Evolutionary conservation across 1,284 basidiomycete genomes (phyloP).

Genomic region (Cystobasidium pallidum): DNA sequence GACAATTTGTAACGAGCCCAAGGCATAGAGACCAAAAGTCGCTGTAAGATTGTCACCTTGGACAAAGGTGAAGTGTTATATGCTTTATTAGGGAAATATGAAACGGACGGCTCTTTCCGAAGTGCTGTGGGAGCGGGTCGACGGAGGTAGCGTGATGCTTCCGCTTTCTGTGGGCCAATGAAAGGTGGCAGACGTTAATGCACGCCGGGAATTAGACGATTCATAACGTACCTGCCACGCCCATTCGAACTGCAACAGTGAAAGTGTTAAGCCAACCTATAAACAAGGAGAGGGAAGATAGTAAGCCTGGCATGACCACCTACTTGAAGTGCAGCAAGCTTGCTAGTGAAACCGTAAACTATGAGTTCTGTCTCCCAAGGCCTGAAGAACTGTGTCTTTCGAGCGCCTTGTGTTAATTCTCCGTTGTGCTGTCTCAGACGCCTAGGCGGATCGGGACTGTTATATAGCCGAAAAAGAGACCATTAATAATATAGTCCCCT

Average conservation of each 20-base stretch:
- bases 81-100: slow-evolving; percentile 54
- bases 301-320: background rate
- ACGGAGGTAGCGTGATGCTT: slow-evolving; percentile 43
- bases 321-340: slow-evolving; percentile 69
- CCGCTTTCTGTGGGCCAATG: slow-evolving; percentile 43
- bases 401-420: slow-evolving; percentile 72
- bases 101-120: slow-evolving; percentile 23
- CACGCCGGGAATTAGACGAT: background rate
- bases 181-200: background rate
- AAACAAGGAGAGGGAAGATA: background rate
- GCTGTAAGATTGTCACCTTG: slow-evolving; percentile 55
- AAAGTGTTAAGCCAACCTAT: background rate
- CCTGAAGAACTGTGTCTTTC: slow-evolving; percentile 69
- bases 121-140: slow-evolving; percentile 35
- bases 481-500: no score
- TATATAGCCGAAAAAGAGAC: no score
- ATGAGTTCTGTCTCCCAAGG: slow-evolving; percentile 92
- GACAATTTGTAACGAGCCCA: slow-evolving; percentile 53
- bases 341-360: slow-evolving; percentile 83
- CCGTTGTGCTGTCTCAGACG: slow-evolving; percentile 86
- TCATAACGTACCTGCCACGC: slow-evolving; percentile 73
- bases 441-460: slow-evolving; percentile 75
- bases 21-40: slow-evolving; percentile 54
- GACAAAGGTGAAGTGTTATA: slow-evolving; percentile 54
- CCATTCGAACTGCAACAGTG: slow-evolving; percentile 74